phyloP scores from a whole-genome alignment of 2,329 filamentous ascomycete species.

The Colletotrichum sojae region DNA sequence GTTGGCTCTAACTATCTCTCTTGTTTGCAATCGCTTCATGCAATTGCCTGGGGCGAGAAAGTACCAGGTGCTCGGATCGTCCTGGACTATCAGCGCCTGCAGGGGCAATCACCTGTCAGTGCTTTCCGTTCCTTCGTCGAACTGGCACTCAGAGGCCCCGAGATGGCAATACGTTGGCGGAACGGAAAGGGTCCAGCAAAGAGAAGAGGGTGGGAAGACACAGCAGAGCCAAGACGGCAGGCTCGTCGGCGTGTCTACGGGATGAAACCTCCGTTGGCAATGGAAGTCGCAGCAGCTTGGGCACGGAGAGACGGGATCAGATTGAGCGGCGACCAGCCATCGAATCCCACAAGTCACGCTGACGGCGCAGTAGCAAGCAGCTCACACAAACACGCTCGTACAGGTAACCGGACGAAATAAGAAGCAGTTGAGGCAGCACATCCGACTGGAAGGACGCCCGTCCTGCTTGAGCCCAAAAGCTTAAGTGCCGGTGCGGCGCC shows the following conservation, averaged over 20 bases:
- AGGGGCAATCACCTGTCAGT: slow-evolving; percentile 14
- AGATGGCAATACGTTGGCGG: slow-evolving; percentile 13
- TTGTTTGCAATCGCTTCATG: slow-evolving; percentile 17
- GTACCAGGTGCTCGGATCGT: slow-evolving; percentile 19
- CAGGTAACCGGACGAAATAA: slow-evolving; percentile 31
- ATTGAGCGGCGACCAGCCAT: slow-evolving; percentile 21
- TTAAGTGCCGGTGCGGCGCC: slow-evolving; percentile 25
- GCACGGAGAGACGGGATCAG: slow-evolving; percentile 15
- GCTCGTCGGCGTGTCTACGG: slow-evolving; percentile 25
- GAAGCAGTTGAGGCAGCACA: slow-evolving; percentile 29
- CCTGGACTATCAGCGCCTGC: slow-evolving; percentile 9
- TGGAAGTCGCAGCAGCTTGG: slow-evolving; percentile 1
- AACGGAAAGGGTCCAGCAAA: slow-evolving; percentile 33
- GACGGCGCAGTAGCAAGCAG: not conserved
- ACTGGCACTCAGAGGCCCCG: slow-evolving; percentile 25
- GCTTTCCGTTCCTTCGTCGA: slow-evolving; percentile 14
- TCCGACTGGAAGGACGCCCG: slow-evolving; percentile 33
- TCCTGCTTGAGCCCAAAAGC: slow-evolving; percentile 34
- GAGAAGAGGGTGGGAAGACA: not conserved
- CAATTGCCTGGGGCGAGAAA: slow-evolving; percentile 32
- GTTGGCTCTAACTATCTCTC: not conserved
- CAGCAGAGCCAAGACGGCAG: slow-evolving; percentile 9
- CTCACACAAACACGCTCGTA: not conserved
- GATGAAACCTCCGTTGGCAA: slow-evolving; percentile 36
- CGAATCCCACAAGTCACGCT: slow-evolving; percentile 9